Evolutionary conservation across 169 alveolate genomes (phyloP), one percentile per base, ranked within the genome.

Genomic region (Cryptosporidium meleagridis): DNA sequence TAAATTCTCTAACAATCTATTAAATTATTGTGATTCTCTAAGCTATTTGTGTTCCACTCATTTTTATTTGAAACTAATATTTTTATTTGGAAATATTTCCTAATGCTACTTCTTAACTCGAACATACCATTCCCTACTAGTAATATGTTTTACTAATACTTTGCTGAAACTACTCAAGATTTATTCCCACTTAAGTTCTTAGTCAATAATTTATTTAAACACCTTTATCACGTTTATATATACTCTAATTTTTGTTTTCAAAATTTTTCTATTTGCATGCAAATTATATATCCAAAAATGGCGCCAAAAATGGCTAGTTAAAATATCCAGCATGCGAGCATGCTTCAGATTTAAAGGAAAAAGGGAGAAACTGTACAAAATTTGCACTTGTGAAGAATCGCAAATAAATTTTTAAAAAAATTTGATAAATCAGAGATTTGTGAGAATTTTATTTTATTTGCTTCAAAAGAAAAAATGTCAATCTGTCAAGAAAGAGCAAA

Each of bases 401-500:
- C 67, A 55, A 26, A 55, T 48, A 48, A 55, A 55, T 23, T 55
- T 5, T 6, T 6, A 41, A 41, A 41, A 55, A 55, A 55, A 55
- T 23, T 55, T 26, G 26, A 55, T 55, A 23, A 53, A 53, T 14
- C 23, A 26, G 12, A 55, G 23, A 55, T n/a, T 55, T 0, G 35
- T 21, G 37, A 21, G 37, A 55, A 55, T 8, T 3, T 26, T 21
- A 12, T 26, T n/a, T 55, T 21, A 55, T 10, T 9, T 8, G 12
- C 23, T n/a, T 0, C 37, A 10, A 55, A 10, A 48, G 18, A 7
- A 10, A 29, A 80, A 67, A 80, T 80, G 89, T 7, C 73, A 21
- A 80, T 80, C 31, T 62, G 80, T 80, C 89, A 80, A 35, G 75
- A 80, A 26, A 62, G 65, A 80, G 89, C 89, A 80, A 80, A 16